Conservation (phyloP, 2,329 filamentous ascomycete genomes). For the Pseudocercospora vitis region DNA sequence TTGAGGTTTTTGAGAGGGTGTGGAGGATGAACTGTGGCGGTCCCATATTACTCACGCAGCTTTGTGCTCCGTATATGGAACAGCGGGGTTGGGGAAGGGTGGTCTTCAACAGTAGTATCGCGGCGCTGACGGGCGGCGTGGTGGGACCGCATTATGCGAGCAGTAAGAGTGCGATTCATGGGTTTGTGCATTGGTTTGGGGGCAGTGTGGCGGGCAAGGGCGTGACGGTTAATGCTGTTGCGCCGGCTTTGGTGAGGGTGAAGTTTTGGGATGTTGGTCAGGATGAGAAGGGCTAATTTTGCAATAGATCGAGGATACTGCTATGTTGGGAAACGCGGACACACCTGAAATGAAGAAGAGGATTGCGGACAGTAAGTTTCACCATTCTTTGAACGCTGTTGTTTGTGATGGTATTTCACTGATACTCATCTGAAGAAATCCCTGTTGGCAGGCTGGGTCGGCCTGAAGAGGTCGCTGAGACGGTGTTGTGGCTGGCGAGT, state of each 20-base stretch:
- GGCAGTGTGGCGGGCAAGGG: conserved; percentile 45
- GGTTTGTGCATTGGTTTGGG: conserved; percentile 50
- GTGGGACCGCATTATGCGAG: conserved; percentile 45
- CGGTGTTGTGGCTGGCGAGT: conserved; percentile 50
- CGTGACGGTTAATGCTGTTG: conserved; percentile 51
- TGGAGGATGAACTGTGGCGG: conserved; percentile 43
- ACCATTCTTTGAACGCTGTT: neutral
- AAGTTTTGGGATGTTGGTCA: neutral
- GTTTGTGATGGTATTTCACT: neutral
- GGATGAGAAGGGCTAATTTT: neutral
- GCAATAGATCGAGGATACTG: conserved; percentile 40
- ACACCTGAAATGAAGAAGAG: conserved; percentile 34
- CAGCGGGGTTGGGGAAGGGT: conserved; percentile 40
- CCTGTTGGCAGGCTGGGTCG: conserved; percentile 48
- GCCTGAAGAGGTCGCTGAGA: conserved; percentile 51
- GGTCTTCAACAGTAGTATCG: conserved; percentile 42
- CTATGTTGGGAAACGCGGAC: conserved; percentile 43
- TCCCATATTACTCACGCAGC: conserved; percentile 41
- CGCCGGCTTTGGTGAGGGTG: conserved; percentile 49
- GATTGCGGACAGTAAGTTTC: conserved; percentile 37
- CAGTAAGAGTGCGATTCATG: conserved; percentile 48
- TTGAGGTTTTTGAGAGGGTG: conserved; percentile 41
- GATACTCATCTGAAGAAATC: conserved; percentile 36
- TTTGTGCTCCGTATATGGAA: conserved; percentile 43
- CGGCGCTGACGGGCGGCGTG: conserved; percentile 43